Evolutionary conservation across 192 early-diverging fungal species (phyloP), one percentile per base, ranked within the genome.

Genomic region (Rhizophagus sp.): DNA sequence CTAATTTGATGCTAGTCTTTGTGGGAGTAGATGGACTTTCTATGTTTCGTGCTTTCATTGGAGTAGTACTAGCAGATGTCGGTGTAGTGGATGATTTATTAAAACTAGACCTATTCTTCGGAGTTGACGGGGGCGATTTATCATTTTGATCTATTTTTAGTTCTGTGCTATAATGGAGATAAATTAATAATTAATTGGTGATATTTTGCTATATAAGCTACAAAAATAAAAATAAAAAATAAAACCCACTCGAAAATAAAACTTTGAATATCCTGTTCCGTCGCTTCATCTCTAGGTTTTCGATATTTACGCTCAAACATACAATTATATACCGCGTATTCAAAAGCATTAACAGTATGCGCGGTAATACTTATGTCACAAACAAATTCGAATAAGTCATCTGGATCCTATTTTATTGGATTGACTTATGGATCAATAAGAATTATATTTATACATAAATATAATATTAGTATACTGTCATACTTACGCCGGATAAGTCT

Each of bases 241-340:
- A n/a, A 24, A 27, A 76, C 81, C 65, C 85, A 86, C 85, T 74
- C 47, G 79, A 85, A 61, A 68, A 84, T 74, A 73, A 87, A 94
- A 34, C 79, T 84, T 34, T 82, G 79, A 47, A 93, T 79, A 27
- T 89, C 89, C 34, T 86, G 81, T 41, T 92, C 91, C 0, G 80
- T 82, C 1, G 87, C 88, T 5, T 89, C 84, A 13, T 86, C 84
- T 62, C 86, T 85, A 15, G 81, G 73, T 62, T 85, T 86, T 66
- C 83, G 69, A 25, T 83, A 71, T 65, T 86, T 83, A 41, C 87
- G 84, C 76, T 94, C 90, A 72, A 85, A 92, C 89, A 93, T 93
- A 81, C 88, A 93, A 12, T 88, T 83, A 78, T 93, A 92, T n/a
- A 88, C 76, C 10, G 85, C 87, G 27, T 85, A 72, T 81, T 92